Conservation (phyloP, 331 rosid genomes). For the Acacia concinna region DNA sequence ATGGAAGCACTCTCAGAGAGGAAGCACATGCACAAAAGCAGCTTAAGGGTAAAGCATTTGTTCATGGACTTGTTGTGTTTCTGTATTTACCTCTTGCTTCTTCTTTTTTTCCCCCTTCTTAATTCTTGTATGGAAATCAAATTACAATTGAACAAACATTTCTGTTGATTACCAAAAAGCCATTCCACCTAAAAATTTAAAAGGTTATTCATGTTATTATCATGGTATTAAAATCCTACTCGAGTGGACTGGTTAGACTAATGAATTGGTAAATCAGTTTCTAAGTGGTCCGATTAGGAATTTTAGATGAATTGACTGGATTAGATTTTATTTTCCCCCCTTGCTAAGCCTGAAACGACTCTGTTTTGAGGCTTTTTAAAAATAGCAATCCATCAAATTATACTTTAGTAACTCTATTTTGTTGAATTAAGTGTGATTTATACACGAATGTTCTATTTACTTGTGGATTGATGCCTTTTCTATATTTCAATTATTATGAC, state of each 20-base stretch:
- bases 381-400: background rate
- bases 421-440: background rate
- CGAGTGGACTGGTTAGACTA: too few relatives aligned
- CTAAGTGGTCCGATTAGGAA: too few relatives aligned
- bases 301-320: background rate
- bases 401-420: too few relatives aligned
- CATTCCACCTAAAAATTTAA: background rate
- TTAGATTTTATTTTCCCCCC: too few relatives aligned
- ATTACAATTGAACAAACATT: background rate
- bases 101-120: background rate
- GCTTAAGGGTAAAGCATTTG: constrained; percentile 36
- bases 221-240: too few relatives aligned
- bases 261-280: too few relatives aligned
- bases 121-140: background rate
- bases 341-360: background rate
- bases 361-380: background rate
- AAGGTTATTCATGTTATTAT: background rate
- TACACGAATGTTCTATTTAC: background rate
- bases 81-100: background rate
- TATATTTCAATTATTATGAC: background rate
- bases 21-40: constrained; percentile 29
- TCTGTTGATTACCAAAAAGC: background rate
- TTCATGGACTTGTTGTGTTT: background rate
- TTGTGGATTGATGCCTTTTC: too few relatives aligned
- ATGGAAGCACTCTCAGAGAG: constrained; percentile 23